Evolutionary conservation across 441 rosid genomes (phyloP), one percentile per base, ranked within the genome.

Genomic region (Bruguiera hainesii): DNA sequence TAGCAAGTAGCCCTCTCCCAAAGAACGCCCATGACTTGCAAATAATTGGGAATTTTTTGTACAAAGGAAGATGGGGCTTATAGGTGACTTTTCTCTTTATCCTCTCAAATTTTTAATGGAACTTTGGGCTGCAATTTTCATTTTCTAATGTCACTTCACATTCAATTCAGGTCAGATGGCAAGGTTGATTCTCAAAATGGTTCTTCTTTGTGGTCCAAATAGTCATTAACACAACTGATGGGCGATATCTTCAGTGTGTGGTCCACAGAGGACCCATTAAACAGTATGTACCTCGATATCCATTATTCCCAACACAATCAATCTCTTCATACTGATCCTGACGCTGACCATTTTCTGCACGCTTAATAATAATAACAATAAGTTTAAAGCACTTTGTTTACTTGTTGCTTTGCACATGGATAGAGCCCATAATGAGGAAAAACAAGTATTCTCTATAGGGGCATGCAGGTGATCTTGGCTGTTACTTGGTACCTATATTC

Each of bases 1-100:
- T 56, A 73, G 28, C 25, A 58, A 58, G 42, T 55, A 77, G 89
- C 85, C 90, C 91, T 89, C 89, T 83, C 91, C 85, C 77, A 6
- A 10, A 11, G 61, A 59, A 62, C 64, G 18, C 51, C 74, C 74
- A 53, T 31, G 50, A 66, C 73, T 29, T 71, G 80, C 63, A 69
- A 70, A 39, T 56, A 67, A 56, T 33, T 59, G 65, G 74, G 67
- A 30, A 13, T 10, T 37, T 61, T 58, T 57, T 66, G 10, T 66
- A 29, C 68, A 56, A 66, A 61, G 61, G 69, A 65, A 37, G 61
- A 65, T 55, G 69, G 42, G 61, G 37, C 61, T 55, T 65, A 18
- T 18, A 15, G 28, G 29, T 64, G 21, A 30, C 31, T 23, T 23
- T 48, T 57, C 29, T 30, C 0, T 25, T 46, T 9, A 46, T 26